phyloP scores from a whole-genome alignment of 345 rosid genomes.

The Hirschfeldia incana region DNA sequence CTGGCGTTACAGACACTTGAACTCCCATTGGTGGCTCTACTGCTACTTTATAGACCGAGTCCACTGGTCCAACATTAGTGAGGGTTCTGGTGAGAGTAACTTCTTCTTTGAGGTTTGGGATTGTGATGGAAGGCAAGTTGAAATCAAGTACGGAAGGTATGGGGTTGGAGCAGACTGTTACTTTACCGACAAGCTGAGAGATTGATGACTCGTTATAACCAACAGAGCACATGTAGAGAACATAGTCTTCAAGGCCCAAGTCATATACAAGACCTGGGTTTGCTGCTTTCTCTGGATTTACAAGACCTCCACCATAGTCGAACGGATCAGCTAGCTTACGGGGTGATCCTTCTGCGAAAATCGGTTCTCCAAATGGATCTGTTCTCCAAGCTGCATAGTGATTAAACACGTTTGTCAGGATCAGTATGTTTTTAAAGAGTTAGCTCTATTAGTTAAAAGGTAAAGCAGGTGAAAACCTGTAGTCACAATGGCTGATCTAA shows the following conservation, averaged over 20 bases:
- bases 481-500: slow-evolving; percentile 1
- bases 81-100: slow-evolving; percentile 40
- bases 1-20: slow-evolving; percentile 24
- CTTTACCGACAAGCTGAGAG: slow-evolving; percentile 44
- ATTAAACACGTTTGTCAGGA: background rate
- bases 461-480: background rate
- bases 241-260: slow-evolving; percentile 44
- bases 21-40: slow-evolving; percentile 40
- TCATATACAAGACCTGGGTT: slow-evolving; percentile 62
- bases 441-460: background rate
- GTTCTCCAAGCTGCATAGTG: background rate
- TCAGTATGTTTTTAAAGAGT: background rate
- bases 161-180: slow-evolving; percentile 25
- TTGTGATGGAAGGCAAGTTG: slow-evolving; percentile 50
- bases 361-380: slow-evolving; percentile 7
- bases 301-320: slow-evolving; percentile 61
- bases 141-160: slow-evolving; percentile 31
- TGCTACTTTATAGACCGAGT: slow-evolving; percentile 30
- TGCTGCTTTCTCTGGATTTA: slow-evolving; percentile 52
- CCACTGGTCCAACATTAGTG: slow-evolving; percentile 44
- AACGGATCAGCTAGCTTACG: slow-evolving; percentile 48
- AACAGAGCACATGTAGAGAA: slow-evolving; percentile 48
- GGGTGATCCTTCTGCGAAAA: slow-evolving; percentile 44
- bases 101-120: slow-evolving; percentile 21
- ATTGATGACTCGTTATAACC: slow-evolving; percentile 51